A percentile compares a stretch with the other conserved stretches of the same genome.
Conservation (phyloP, 306 rosid genomes). For the Cucumis sativus region Cucumber_9930_V3 NC_026658.2:16693501-16694000, state of each 20-base stretch:
- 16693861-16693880: background rate
- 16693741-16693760: background rate
- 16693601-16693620: background rate
- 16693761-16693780: background rate
- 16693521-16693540: background rate
- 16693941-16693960: constrained; percentile 99
- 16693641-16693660: no score
- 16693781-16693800: background rate
- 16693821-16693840: background rate
- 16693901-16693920: constrained; percentile 58
- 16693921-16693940: constrained; percentile 93
- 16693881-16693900: background rate
- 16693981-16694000: constrained; percentile 2
- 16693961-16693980: constrained; percentile 79
- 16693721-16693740: background rate
- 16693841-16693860: background rate
- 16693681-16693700: background rate
- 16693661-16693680: no score
- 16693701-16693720: background rate
- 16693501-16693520: background rate
- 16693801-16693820: background rate
- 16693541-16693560: background rate
- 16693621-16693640: background rate
- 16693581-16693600: background rate
- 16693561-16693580: background rate